Evolutionary conservation across 2,329 filamentous ascomycete species (phyloP), one percentile per base, ranked within the genome.

Genomic region (Aureobasidium namibiae): DNA sequence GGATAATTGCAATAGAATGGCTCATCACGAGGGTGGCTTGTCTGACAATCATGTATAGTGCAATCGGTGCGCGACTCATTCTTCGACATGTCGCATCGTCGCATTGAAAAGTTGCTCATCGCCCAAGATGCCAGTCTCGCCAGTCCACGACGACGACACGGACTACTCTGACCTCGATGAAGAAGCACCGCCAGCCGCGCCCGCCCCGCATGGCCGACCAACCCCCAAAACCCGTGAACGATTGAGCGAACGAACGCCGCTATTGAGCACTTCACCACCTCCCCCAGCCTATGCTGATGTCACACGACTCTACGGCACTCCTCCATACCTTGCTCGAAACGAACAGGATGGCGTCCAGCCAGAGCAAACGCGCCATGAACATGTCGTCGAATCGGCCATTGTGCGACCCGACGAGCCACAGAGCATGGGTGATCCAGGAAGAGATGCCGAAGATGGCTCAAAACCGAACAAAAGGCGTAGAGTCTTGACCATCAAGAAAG

Each of bases 201-300:
- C 31, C 26, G 23, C 48, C 21, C 39, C 34, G 23, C 48, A 34
- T 29, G 21, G 33, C 41, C 54, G 36, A 23, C 54, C 54, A 31
- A n/a, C n/a, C n/a, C n/a, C n/a, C n/a, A 57, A 57, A 23, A 46
- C 21, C 24, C 14, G 42, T 16, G 42, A 57, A 31, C 29, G 54
- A 38, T 29, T 38, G 54, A 57, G 54, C 42, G 59, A 61, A 38
- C 18, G 24, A n/a, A 52, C 59, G 26, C 59, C 59, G n/a, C 36
- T 61, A 4, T 23, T 61, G 21, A 53, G 45, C 53, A 46, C 24
- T 24, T 42, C 24, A 29, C 59, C 59, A n/a, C 59, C 59, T 14
- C 59, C 59, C 8, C 59, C 59, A 21, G 45, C 59, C 14, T 61
- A 61, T 44, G 53, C 59, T 14, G 59, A 61, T n/a, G 50, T 57